A percentile compares a stretch with the other conserved stretches of the same genome.
Conservation (phyloP, 2,329 filamentous ascomycete genomes). For the Fusarium sp. region DNA sequence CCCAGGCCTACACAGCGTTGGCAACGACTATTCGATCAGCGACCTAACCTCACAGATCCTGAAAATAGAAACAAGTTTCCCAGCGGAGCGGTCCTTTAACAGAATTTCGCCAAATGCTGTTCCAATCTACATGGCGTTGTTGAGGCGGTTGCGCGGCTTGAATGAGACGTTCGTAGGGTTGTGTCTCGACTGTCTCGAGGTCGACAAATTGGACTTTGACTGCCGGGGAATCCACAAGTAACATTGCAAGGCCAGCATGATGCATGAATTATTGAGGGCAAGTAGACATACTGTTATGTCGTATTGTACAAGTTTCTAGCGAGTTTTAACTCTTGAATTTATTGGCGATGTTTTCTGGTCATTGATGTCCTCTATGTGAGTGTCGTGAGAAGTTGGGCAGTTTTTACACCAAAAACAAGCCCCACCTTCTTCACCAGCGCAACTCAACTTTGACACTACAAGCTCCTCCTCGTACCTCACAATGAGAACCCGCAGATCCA, state of each 20-base stretch:
- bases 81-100: neutral
- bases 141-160: neutral
- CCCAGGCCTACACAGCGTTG: neutral
- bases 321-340: neutral
- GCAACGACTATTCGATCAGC: neutral
- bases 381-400: neutral
- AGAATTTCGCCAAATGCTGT: neutral
- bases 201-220: neutral
- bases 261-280: neutral
- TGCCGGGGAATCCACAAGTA: neutral
- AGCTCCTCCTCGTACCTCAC: conserved; percentile 8
- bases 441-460: conserved; percentile 7
- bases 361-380: neutral
- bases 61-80: neutral
- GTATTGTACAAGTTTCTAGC: neutral
- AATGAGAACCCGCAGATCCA: conserved; percentile 54
- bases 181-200: neutral
- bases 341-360: neutral
- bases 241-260: neutral
- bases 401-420: neutral
- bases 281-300: neutral
- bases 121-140: neutral
- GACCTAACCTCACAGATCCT: neutral
- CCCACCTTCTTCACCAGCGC: conserved; percentile 21
- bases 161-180: neutral